Percentiles rank a stretch among this genome's conserved stretches.
Evolutionary conservation across 2,329 filamentous ascomycete genomes (phyloP).

Genomic region (Parafenestella ontariensis): DNA sequence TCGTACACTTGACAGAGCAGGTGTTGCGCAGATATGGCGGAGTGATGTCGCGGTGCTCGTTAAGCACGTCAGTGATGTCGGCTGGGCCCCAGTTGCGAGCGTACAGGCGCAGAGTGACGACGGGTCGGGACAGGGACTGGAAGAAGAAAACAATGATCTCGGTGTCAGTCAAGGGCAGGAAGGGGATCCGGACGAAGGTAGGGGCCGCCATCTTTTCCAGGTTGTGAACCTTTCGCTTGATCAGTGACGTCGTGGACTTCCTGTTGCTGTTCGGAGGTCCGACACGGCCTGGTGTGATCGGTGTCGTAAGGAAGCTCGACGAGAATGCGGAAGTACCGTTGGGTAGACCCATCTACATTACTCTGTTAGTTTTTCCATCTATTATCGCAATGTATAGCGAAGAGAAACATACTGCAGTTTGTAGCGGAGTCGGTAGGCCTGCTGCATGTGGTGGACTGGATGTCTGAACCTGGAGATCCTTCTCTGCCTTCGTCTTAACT

Average conservation of each 20-base stretch:
- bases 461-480: constrained; percentile 17
- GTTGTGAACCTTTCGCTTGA: constrained; percentile 31
- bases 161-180: constrained; percentile 34
- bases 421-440: constrained; percentile 15
- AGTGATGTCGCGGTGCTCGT: constrained; percentile 29
- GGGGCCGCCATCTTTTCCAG: constrained; percentile 24
- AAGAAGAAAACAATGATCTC: constrained; percentile 45
- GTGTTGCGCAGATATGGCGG: constrained; percentile 42
- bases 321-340: not conserved
- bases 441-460: not conserved
- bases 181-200: constrained; percentile 18
- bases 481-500: constrained; percentile 7
- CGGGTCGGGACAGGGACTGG: constrained; percentile 30
- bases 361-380: not conserved
- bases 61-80: constrained; percentile 27
- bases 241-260: constrained; percentile 10
- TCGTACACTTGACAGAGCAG: constrained; percentile 37
- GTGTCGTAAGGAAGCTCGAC: constrained; percentile 3
- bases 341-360: not conserved
- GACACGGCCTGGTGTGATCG: constrained; percentile 17
- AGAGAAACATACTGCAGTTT: constrained; percentile 11
- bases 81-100: constrained; percentile 32
- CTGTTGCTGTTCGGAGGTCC: constrained; percentile 16
- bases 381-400: not conserved
- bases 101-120: constrained; percentile 36